Evolutionary conservation across 371 early-diverging fungal species (phyloP), one percentile per base, ranked within the genome.

Genomic region (Coemansia sp.): DNA sequence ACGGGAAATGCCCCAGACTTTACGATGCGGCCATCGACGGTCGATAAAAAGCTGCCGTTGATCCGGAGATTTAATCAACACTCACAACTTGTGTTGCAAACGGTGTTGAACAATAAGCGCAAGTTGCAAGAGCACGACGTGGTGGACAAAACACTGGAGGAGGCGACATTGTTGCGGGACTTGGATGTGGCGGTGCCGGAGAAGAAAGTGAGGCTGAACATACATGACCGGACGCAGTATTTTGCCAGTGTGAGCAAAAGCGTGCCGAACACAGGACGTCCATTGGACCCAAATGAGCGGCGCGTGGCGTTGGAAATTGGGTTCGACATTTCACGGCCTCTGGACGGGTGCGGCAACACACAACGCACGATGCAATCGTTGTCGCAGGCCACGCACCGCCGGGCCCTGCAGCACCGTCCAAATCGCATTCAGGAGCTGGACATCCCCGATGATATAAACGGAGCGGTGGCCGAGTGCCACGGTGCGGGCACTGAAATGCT

Each of bases 1-100:
- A 83, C 87, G 12, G 95, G 93, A 7, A 93, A 92, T 71, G 85
- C 82, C 14, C 94, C 94, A 1, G 95, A 97, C 79, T 84, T 89
- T 50, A 94, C 96, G 1, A 95, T 97, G 97, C 82, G 83, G 26
- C 85, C 95, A 0, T 93, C 94, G 14, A 67, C 82, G 25, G 81
- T 78, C 39, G 85, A 91, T 33, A 86, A 87, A 3, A 80, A 72
- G 39, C 82, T 94, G 57, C 89, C 94, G 2, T 81, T 97, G 21
- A 93, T 97, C 53, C 82, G 95, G 62, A 75, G 93, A 54, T 94
- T 94, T 71, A 97, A 97, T 64, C 88, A 93, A 40, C 95, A 94
- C 69, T 93, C 95, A 3, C 88, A 91, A 69, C 84, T 90, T n/a
- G 90, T 96, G 6, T 79, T 96, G 28, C 85, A 86, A 57, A 83